Evolutionary conservation across 805 yeast species (phyloP), one percentile per base, ranked within the genome.

Genomic region (Saccharomyces jurei): DNA sequence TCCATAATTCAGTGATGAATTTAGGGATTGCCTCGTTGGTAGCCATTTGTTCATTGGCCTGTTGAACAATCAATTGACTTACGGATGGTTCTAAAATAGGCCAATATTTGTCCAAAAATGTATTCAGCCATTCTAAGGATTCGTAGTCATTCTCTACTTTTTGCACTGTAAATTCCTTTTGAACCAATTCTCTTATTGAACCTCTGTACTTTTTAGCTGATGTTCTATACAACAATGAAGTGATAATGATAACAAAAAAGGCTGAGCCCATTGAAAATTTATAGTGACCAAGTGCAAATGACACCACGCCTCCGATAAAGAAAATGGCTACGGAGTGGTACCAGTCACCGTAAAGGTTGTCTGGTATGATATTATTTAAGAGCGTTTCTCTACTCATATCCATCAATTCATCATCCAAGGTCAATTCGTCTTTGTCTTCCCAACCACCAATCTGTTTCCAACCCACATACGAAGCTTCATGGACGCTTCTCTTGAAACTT

Each of bases 391-490:
- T 79, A 26, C 84, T 77, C 61, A 90, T 74, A 68, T 90, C 96
- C 58, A 80, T 77, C 54, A 83, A 74, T 62, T 84, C 87, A 67
- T 89, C 96, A 41, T 85, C 87, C 11, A 70, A 69, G 8, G 81
- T 82, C 60, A 88, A 73, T 1, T 74, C 72, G 67, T 86, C 91
- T 46, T 79, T 78, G 55, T 82, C 82, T 65, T 84, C 87, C 86
- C 89, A 92, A 21, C 89, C 87, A 9, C 94, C 92, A 52, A 88
- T 90, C 70, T 91, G 96, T 67, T 86, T 88, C 98, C 98, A 92
- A 32, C 98, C 98, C 50, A 88, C 81, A 64, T 80, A 86, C 2
- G 92, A 81, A 28, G 87, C 86, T 53, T 77, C 63, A 22, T 53
- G 60, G 26, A 51, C 52, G 41, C 59, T 56, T 53, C 71, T 64